Percentiles rank a stretch among this genome's conserved stretches.
These are phyloP conservation scores for Trichaptum fuscoviolaceum DNA, from an alignment of 768 basidiomycete genomes.

Conservation along the genomic window DNA sequence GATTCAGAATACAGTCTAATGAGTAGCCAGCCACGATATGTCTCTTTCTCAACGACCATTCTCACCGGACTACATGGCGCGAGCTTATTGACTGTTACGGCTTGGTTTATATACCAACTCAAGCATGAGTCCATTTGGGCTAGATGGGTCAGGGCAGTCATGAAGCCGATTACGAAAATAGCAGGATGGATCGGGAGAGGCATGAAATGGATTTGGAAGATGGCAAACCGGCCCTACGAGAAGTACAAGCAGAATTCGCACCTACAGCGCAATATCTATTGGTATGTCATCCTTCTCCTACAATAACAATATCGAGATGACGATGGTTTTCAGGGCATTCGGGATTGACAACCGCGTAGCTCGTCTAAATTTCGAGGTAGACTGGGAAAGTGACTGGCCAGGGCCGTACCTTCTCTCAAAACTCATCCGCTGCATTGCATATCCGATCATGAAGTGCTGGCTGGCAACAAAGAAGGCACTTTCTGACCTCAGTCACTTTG, in stretches of 20 bases:
- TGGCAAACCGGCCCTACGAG: background rate
- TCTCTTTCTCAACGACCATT: background rate
- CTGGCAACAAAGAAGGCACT: background rate
- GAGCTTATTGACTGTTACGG: background rate
- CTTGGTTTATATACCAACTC: background rate
- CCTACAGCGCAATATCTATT: background rate
- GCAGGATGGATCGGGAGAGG: background rate
- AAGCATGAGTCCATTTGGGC: background rate
- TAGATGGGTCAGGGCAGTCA: background rate
- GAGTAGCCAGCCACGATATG: background rate
- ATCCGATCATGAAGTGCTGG: background rate
- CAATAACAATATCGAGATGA: background rate
- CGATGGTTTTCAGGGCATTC: background rate
- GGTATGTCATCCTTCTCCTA: background rate
- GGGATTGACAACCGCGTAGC: background rate
- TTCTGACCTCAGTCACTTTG: background rate
- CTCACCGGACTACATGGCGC: background rate
- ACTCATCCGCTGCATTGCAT: background rate
- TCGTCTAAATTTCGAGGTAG: background rate
- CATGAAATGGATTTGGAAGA: background rate
- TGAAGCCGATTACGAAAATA: background rate
- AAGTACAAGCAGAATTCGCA: background rate
- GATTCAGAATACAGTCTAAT: background rate
- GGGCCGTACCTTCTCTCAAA: background rate
- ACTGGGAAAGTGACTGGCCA: background rate